Evolutionary conservation across 148 eudicot species (phyloP), one percentile per base, ranked within the genome.

Genomic region (Talinum fruticosum): DNA sequence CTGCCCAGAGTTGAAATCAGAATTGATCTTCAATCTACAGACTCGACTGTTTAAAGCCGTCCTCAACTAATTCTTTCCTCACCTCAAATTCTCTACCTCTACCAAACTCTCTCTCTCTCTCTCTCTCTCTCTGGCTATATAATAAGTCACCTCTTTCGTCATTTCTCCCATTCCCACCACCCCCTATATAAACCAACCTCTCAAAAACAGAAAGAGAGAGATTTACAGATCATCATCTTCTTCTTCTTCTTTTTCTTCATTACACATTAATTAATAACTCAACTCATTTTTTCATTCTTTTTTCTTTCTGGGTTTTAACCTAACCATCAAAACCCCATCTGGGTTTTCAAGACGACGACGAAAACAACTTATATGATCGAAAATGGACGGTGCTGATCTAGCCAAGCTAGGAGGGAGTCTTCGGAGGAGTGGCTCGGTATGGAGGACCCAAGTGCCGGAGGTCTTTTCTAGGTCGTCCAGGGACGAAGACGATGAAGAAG

Each of bases 401-500:
- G 59, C 81, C 0, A 78, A 29, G n/a, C 16, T 78, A 15, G 84
- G 81, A 36, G 81, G 75, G 35, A 82, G 93, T 69, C 70, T 86
- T 32, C 77, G 84, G 24, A 41, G 78, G 7, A 80, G 73, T 28
- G 79, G 86, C 28, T 82, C 89, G 29, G 26, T 82, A 62, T 85
- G 93, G 87, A 84, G 86, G 67, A 80, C 77, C 76, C 81, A 73
- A 35, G 70, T 65, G 0, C 34, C 68, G 26, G 87, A 84, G 0
- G 80, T 79, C 1, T 90, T 90, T 38, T 86, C 93, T 0, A 61
- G 77, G 68, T 86, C 90, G 1, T 36, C 82, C 0, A 73, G 81
- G 18, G 85, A 82, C 3, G 93, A 88, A 62, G 85, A 88, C 36
- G 93, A 90, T 66, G 93, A 90, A 69, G 93, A 88, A 41, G 90